Evolutionary conservation across 306 rosid genomes (phyloP), one percentile per base, ranked within the genome.

Genomic region (Cyamopsis tetragonoloba): DNA sequence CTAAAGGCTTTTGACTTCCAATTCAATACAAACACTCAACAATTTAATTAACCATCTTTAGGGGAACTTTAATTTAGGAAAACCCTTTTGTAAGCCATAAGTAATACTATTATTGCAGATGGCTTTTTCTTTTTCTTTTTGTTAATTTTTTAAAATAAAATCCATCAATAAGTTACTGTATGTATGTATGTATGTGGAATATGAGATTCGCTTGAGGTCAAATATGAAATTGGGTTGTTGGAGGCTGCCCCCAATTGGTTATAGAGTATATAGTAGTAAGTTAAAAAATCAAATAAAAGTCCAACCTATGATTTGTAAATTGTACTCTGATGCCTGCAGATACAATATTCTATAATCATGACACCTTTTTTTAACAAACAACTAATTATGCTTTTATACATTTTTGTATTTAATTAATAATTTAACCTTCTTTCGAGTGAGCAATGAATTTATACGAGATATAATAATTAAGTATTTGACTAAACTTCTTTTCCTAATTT

Each of bases 1-100:
- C 62, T 58, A n/a, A n/a, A n/a, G 88, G 88, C 57, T 83, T 78
- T 71, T 71, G 79, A 86, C 28, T 10, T 48, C 20, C n/a, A n/a
- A n/a, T n/a, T n/a, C n/a, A n/a, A n/a, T n/a, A n/a, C n/a, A n/a
- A n/a, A n/a, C n/a, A n/a, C n/a, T n/a, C n/a, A n/a, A n/a, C n/a
- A n/a, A n/a, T n/a, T n/a, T n/a, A n/a, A n/a, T n/a, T n/a, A n/a
- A n/a, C n/a, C n/a, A 26, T 28, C 39, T 30, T 65, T 66, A 67
- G 24, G 34, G 2, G 30, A 49, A 13, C 49, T 72, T 20, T 74
- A 78, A 54, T 65, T 23, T 61, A 44, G 37, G 13, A 43, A 70
- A 67, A 53, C 54, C 69, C 47, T 79, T 64, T 41, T 48, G 70
- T 55, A 27, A 60, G 23, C 11, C 38, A 63, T 44, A 80, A 72